Evolutionary conservation across 2,329 filamentous ascomycete genomes (phyloP), one percentile per base, ranked within the genome.

Genomic region (Trichophyton simii): DNA sequence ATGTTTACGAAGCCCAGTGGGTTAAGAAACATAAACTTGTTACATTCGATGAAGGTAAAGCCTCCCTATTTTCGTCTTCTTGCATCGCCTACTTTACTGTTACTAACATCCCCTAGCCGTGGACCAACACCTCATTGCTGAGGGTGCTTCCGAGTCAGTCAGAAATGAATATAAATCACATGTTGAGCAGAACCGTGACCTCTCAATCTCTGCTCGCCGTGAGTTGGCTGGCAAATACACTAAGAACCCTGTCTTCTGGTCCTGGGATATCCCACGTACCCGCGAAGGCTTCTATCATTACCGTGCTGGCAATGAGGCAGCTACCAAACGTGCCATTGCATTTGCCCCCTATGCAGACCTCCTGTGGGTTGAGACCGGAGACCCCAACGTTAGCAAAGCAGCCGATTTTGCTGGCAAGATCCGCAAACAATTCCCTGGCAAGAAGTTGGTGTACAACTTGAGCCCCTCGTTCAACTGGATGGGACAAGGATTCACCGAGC

Each of bases 401-500:
- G 79, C 82, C 2, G 79, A 81, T 58, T 90, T 99, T 59, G 89
- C 88, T 11, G 81, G 82, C 9, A 83, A 90, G 54, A 94, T 99
- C 63, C 84, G 88, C 60, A 75, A 78, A 0, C 78, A 76, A 2
- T 79, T 83, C 68, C 89, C 91, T 0, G 85, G 83, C 63, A 97
- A 97, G 82, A 88, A 89, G 41, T 82, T 99, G 25, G 92, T 97
- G 0, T 99, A 99, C 78, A 99, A 99, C 77, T 82, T 99, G 1
- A 91, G 87, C 3, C 94, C 94, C 0, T 95, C 89, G 7, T 99
- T 99, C 82, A 97, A 99, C 80, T 99, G 94, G 94, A 94, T 95
- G 84, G 85, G 85, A 9, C 91, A 97, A 72, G 94, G 92, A 34
- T 99, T 97, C 76, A 87, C 83, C 2, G 85, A 91, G 65, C 85